Evolutionary conservation across 2,329 filamentous ascomycete genomes (phyloP).

Genomic region (Venturiaceae sp.): DNA sequence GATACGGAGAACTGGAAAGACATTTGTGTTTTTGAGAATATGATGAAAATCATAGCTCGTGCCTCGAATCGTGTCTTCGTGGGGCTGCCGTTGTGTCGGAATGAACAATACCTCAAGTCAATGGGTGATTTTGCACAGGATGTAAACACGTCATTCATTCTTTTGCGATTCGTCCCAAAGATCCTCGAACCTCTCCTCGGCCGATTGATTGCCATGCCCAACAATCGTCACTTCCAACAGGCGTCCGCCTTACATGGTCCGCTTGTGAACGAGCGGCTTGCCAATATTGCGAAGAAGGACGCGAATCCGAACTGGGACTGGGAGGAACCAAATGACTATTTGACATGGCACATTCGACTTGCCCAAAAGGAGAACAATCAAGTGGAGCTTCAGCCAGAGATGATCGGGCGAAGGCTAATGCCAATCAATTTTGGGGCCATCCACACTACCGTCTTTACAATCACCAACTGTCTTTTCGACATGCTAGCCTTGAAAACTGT

Average conservation of each 20-base stretch:
- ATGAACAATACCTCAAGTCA: slow-evolving; percentile 6
- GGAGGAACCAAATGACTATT: slow-evolving; percentile 27
- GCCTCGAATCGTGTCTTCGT: slow-evolving; percentile 10
- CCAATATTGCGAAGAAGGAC: slow-evolving; percentile 10
- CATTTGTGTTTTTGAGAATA: slow-evolving; percentile 7
- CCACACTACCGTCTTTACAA: slow-evolving; percentile 29
- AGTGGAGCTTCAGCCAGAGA: slow-evolving; percentile 19
- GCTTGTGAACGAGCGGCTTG: slow-evolving; percentile 22
- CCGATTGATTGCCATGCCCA: slow-evolving; percentile 20
- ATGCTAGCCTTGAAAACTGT: slow-evolving; percentile 10
- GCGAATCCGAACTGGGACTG: slow-evolving; percentile 14
- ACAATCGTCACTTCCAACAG: slow-evolving; percentile 20
- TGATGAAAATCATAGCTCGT: slow-evolving; percentile 7
- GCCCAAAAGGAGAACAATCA: slow-evolving; percentile 21
- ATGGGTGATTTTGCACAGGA: slow-evolving; percentile 5
- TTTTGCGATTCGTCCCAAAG: slow-evolving; percentile 3
- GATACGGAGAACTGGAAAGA: slow-evolving; percentile 20
- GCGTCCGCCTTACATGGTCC: slow-evolving; percentile 23
- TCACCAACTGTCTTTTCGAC: slow-evolving; percentile 29
- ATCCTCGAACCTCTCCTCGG: slow-evolving; percentile 3
- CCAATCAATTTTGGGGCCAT: slow-evolving; percentile 28
- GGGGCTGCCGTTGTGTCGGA: slow-evolving; percentile 7
- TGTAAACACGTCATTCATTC: not conserved
- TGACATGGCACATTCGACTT: slow-evolving; percentile 30
- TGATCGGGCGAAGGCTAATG: slow-evolving; percentile 23